These are phyloP conservation scores for Xanthoconium separans DNA, from an alignment of 1,284 basidiomycete species.

Conservation along the genomic window DNA sequence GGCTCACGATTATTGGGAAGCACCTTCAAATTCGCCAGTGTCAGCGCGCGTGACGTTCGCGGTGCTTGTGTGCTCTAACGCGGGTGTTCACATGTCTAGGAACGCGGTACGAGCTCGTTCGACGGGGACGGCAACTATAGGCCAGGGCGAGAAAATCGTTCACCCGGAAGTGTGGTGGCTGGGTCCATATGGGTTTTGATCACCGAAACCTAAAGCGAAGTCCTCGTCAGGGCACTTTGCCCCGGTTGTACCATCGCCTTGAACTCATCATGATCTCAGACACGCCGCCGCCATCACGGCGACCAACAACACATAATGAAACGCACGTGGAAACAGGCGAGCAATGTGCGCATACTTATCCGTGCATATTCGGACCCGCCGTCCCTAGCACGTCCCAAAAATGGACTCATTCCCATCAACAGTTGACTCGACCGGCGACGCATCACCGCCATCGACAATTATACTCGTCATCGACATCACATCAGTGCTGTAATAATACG, in stretches of 20 bases:
- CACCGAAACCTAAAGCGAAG: slow-evolving; percentile 6
- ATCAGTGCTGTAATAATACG: slow-evolving; percentile 6
- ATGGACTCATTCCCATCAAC: slow-evolving; percentile 2
- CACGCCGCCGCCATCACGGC: slow-evolving; percentile 6
- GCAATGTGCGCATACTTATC: neutral
- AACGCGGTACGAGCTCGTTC: neutral
- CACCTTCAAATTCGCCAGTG: no score
- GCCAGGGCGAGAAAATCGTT: neutral
- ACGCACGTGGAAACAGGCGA: slow-evolving; percentile 11
- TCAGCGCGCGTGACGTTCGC: no score
- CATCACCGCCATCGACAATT: slow-evolving; percentile 11
- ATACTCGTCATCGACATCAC: slow-evolving; percentile 10
- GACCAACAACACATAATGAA: slow-evolving; percentile 18
- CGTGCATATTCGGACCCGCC: slow-evolving; percentile 12
- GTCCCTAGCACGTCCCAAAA: neutral
- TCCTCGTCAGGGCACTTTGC: neutral
- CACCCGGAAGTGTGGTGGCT: neutral
- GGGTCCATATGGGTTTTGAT: slow-evolving; percentile 12
- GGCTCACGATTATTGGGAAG: no score
- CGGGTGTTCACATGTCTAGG: slow-evolving; percentile 1
- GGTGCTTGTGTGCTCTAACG: no score
- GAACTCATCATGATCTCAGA: neutral
- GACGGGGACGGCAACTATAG: neutral
- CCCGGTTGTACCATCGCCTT: neutral
- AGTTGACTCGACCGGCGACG: neutral